Base-by-base conservation (phyloP, 306 rosid species). In the Benincasa hispida region DNA sequence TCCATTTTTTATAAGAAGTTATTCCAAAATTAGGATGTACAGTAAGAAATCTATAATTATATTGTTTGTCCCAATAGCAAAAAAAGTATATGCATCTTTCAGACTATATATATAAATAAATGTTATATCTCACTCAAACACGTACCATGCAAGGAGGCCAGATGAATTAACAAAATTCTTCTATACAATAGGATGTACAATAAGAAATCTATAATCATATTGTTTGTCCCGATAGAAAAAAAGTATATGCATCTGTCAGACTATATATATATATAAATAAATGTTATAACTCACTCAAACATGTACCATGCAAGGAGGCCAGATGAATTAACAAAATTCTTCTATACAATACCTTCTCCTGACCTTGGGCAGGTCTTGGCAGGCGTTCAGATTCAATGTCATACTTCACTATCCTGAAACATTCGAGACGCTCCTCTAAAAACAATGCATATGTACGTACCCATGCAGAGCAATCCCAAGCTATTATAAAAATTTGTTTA, bases 381-480 rank as follows among this genome's bases (percentile, higher is more conserved):
- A 95, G 82, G 80, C 98, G 96, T 81, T 89, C 97, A 54, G 99
- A 92, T 87, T 95, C 99, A 81, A 92, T 92, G 76, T 95, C 99
- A 92, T 95, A 95, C 85, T 88, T 92, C 76, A 95, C 79, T 84
- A 90, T 79, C 81, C 92, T 90, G 78, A 90, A 95, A 82, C 99
- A 92, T 88, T 92, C 99, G 39, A 95, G 98, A 53, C 98, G 93
- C 79, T 95, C 99, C 87, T 95, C 99, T 89, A 95, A 86, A 92
- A 92, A 95, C 81, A 92, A 84, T 37, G 98, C 98, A 87, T 95
- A 95, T 14, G 99, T 92, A 35, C 99, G 98, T 72, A 95, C 98
- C 99, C 99, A 95, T 13, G 90, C 98, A 82, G 99, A 92, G 91
- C 99, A 95, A 86, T 95, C 99, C 99, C 99, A 95, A 70, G 98